A percentile compares a stretch with the other conserved stretches of the same genome.
Evolutionary conservation across 2,329 filamentous ascomycete species (phyloP).

Genomic region (Phialocephala sp.): DNA sequence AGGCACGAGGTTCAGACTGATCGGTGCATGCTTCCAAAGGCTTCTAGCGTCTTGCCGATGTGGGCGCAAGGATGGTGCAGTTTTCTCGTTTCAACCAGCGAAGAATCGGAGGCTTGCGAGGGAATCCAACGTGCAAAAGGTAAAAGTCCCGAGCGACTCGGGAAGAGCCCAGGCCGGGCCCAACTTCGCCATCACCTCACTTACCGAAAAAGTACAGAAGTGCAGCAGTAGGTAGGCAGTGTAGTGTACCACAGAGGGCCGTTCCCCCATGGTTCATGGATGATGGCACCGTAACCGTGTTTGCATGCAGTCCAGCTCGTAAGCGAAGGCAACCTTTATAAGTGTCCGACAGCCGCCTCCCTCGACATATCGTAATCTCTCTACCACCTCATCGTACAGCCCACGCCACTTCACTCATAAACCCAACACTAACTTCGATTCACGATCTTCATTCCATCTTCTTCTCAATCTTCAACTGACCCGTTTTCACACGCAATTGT

Average conservation of each 20-base stretch:
- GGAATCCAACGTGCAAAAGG: background rate
- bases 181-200: background rate
- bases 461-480: background rate
- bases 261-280: background rate
- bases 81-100: background rate
- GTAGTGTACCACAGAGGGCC: background rate
- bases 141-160: background rate
- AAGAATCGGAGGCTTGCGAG: background rate
- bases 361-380: slow-evolving; percentile 11
- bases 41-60: slow-evolving; percentile 6
- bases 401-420: slow-evolving; percentile 9
- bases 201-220: background rate
- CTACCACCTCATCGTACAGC: slow-evolving; percentile 1
- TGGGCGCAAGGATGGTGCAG: background rate
- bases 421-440: background rate
- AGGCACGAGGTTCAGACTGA: slow-evolving; percentile 1
- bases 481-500: background rate
- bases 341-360: background rate
- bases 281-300: background rate
- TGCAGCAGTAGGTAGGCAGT: background rate
- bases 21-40: slow-evolving; percentile 8
- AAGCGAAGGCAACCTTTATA: slow-evolving; percentile 1
- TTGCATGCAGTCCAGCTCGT: background rate
- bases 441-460: background rate
- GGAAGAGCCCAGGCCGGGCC: background rate